These are phyloP conservation scores for Backusella luteola DNA, from an alignment of 192 early-diverging fungal genomes.

Conservation along the genomic window DNA sequence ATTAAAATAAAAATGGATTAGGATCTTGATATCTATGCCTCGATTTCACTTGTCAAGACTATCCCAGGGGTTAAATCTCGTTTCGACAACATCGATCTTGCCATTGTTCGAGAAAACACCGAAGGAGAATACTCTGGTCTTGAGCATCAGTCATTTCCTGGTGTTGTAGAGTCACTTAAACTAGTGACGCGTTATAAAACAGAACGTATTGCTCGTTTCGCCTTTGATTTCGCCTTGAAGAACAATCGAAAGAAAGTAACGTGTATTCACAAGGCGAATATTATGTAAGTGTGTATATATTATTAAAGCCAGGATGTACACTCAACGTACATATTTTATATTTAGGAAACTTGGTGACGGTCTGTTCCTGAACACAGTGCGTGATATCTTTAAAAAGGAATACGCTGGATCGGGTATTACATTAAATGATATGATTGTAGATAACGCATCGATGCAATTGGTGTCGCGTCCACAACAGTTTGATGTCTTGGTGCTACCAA, in stretches of 20 bases:
- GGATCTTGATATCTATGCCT: slow-evolving; percentile 98
- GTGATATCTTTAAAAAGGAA: slow-evolving; percentile 82
- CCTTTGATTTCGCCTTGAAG: slow-evolving; percentile 98
- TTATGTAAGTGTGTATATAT: slow-evolving; percentile 67
- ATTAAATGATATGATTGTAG: slow-evolving; percentile 99
- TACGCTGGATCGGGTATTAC: slow-evolving; percentile 86
- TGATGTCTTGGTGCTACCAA: slow-evolving; percentile 98
- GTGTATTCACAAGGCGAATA: slow-evolving; percentile 99
- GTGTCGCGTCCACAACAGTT: slow-evolving; percentile 96
- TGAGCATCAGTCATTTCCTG: slow-evolving; percentile 96
- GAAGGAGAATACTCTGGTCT: slow-evolving; percentile 99
- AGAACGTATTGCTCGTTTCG: slow-evolving; percentile 97
- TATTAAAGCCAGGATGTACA: background rate
- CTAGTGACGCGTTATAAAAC: slow-evolving; percentile 95
- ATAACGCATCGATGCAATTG: slow-evolving; percentile 99
- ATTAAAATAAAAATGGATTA: background rate
- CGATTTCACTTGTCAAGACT: slow-evolving; percentile 87
- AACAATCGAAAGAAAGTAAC: slow-evolving; percentile 98
- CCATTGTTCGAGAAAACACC: slow-evolving; percentile 99
- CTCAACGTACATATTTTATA: background rate
- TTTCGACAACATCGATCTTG: slow-evolving; percentile 93
- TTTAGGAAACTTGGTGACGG: slow-evolving; percentile 93
- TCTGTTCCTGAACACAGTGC: slow-evolving; percentile 93
- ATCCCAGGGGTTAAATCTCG: slow-evolving; percentile 84
- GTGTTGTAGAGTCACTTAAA: slow-evolving; percentile 98